phyloP scores from a whole-genome alignment of 2,329 filamentous ascomycete genomes.

The Ophiobolus disseminans region DNA sequence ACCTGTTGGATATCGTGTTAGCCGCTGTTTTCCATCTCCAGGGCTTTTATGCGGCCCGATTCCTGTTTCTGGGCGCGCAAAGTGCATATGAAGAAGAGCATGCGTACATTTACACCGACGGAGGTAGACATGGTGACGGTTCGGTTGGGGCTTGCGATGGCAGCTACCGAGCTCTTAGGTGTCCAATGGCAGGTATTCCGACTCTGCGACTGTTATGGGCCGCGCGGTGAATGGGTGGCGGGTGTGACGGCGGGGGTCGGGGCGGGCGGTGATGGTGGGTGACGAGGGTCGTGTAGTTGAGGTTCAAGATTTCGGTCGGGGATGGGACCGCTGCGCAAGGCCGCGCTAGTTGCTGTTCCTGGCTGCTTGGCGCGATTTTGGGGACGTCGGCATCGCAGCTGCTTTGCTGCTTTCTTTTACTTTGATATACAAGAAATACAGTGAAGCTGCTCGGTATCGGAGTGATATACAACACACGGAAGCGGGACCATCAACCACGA shows the following conservation, averaged over 20 bases:
- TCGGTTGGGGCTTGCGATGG: conserved; percentile 30
- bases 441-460: too few species aligned
- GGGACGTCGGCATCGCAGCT: conserved; percentile 12
- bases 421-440: neutral
- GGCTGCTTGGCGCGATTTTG: conserved; percentile 38
- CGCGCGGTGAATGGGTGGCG: conserved; percentile 16
- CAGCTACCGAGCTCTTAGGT: conserved; percentile 19
- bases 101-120: conserved; percentile 61
- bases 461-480: too few species aligned
- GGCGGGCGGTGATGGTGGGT: conserved; percentile 30
- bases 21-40: conserved; percentile 18
- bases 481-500: too few species aligned
- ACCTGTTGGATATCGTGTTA: conserved; percentile 66
- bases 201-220: conserved; percentile 26
- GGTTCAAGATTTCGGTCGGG: conserved; percentile 38
- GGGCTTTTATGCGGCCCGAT: conserved; percentile 5
- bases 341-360: conserved; percentile 15
- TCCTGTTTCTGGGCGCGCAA: neutral
- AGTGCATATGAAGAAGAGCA: conserved; percentile 4
- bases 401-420: conserved; percentile 9
- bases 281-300: conserved; percentile 34
- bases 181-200: conserved; percentile 42
- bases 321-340: conserved; percentile 21
- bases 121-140: conserved; percentile 52
- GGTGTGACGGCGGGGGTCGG: conserved; percentile 27